Base-by-base conservation (phyloP, 202 grass and related monocot genomes). In the Setaria italica region DNA sequence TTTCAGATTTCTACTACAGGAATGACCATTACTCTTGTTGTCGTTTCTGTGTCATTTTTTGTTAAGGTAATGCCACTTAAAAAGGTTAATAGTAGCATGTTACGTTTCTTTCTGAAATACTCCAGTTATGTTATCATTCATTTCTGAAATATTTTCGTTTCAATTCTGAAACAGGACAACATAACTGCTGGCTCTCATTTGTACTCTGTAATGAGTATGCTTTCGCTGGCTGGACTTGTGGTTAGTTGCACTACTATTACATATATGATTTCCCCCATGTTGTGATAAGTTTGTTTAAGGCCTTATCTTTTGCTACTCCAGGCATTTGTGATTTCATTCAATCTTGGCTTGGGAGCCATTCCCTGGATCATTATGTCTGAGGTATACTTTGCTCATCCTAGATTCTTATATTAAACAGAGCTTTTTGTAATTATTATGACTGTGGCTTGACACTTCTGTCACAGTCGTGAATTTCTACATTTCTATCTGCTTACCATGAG, bases 281-380 rank as follows among this genome's bases (percentile, higher is more conserved):
- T 84, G 25, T 65, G 53, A 45, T 41, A 79, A 90, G 51, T 58
- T 75, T 71, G 33, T 67, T 82, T 86, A 39, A 79, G 29, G 25
- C 43, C 34, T 84, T 75, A 5, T 34, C 8, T 48, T 65, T 82
- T 82, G 33, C 39, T 85, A 72, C 42, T 85, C 33, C 56, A 92
- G 93, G 85, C 63, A 87, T 90, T 86, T 85, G 90, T 95, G 59
- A 73, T 95, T 80, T 76, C 86, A 53, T 92, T 95, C 71, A 92
- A 90, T 72, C 88, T 95, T 92, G 86, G 93, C 16, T 56, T 95
- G 86, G 93, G 93, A 76, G 93, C 88, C 29, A 92, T 92, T 88
- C 93, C 93, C 47, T 95, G 93, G 93, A 85, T 95, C 48, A 92
- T 92, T 67, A 95, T 95, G 93, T 95, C 93, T 67, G 88, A 95